Percentiles rank a stretch among this genome's conserved stretches.
phyloP scores from a whole-genome alignment of 768 basidiomycete genomes.

The Hericium erinaceus region DNA sequence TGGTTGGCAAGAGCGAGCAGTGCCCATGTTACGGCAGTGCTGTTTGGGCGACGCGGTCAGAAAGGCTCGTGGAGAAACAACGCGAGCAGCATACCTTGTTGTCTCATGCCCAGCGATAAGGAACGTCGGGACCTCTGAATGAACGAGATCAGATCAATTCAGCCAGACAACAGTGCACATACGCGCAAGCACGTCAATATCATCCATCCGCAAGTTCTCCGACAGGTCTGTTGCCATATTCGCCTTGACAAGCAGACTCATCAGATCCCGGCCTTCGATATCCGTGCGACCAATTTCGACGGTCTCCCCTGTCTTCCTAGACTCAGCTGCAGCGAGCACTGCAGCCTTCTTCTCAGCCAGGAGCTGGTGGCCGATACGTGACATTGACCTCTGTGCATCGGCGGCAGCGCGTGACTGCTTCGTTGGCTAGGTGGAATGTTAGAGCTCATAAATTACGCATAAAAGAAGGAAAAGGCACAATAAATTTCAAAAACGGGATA shows the following conservation, averaged over 20 bases:
- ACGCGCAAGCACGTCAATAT: slow-evolving; percentile 23
- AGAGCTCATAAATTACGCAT: not conserved
- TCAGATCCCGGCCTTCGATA: slow-evolving; percentile 18
- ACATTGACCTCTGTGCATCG: slow-evolving; percentile 32
- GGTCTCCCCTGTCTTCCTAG: not conserved
- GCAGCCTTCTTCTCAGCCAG: slow-evolving; percentile 39
- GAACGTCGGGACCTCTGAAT: slow-evolving; percentile 24
- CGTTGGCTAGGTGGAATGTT: slow-evolving; percentile 15
- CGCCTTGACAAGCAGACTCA: slow-evolving; percentile 21
- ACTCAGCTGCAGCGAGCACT: slow-evolving; percentile 9
- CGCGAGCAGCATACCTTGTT: slow-evolving; percentile 3
- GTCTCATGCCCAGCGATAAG: slow-evolving; percentile 23
- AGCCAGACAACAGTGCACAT: not conserved
- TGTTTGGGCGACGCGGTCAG: not conserved
- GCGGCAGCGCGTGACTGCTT: slow-evolving; percentile 10
- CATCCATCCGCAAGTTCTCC: slow-evolving; percentile 18
- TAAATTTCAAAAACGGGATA: slow-evolving; percentile 27
- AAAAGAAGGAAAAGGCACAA: slow-evolving; percentile 24
- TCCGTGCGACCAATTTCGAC: slow-evolving; percentile 8
- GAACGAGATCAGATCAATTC: not conserved
- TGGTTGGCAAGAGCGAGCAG: slow-evolving; percentile 23
- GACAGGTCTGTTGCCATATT: slow-evolving; percentile 23
- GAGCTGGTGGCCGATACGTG: slow-evolving; percentile 40
- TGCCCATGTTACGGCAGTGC: slow-evolving; percentile 25
- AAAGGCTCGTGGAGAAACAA: not conserved